Base-by-base conservation (phyloP, 768 basidiomycete species). In the Crassisporium funariophilum region DNA sequence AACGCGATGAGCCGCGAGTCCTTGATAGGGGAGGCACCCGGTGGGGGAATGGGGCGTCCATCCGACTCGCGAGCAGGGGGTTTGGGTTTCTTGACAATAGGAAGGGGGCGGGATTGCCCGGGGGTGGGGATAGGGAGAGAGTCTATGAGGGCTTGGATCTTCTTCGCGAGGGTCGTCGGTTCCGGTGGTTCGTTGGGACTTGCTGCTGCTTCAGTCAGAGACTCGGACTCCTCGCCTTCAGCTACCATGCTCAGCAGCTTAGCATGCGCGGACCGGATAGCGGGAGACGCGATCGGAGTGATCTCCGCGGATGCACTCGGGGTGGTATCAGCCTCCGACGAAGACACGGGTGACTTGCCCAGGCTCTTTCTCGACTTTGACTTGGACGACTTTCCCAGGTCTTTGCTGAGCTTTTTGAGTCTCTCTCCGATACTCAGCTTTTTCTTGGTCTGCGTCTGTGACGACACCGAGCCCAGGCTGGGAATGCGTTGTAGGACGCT, bases 81-180 rank as follows among this genome's bases (percentile, higher is more conserved):
- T 51, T 55, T 47, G 52, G 52, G 53, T 50, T 54, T 25, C 57
- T 68, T 53, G 21, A 29, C 25, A 17, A 33, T 49, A 45, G 16
- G 41, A 51, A n/a, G n/a, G n/a, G n/a, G n/a, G n/a, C n/a, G n/a
- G n/a, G n/a, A n/a, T n/a, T n/a, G n/a, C n/a, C n/a, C 42, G 37
- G 15, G 50, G 20, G 48, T 20, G 1, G 66, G 61, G 5, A 62
- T 50, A 1, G 77, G 77, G 1, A 81, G 59, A 2, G 72, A 60
- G 41, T 75, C 63, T 29, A 84, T 65, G n/a, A 84, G 60, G 9
- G 68, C 64, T 55, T 81, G 82, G 34, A 84, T 77, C 46, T 64
- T 75, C 43, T 70, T 68, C 4, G 79, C 78, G 15, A 86, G 69
- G 1, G 72, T 71, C 23, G 60, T 58, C 0, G 78, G 66, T 45